These are phyloP conservation scores for Vachellia pachyceras DNA, from an alignment of 306 rosid genomes.

Conservation along the genomic window DNA sequence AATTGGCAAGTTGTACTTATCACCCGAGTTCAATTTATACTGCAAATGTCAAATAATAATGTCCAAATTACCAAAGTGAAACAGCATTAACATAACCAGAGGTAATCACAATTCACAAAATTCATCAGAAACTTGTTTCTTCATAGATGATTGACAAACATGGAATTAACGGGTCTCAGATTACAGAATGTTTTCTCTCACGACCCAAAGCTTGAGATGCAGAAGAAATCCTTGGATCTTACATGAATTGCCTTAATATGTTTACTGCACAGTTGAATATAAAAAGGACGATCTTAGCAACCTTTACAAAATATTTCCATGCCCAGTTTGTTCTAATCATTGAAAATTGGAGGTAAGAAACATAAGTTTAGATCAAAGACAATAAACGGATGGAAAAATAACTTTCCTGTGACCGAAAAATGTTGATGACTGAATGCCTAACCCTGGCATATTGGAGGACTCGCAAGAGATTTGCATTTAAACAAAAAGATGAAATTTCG, in stretches of 20 bases:
- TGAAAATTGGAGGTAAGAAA: background rate
- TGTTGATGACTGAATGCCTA: slow-evolving; percentile 1
- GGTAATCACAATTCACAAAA: background rate
- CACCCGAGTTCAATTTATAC: slow-evolving; percentile 76
- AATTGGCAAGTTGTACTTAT: slow-evolving; percentile 45
- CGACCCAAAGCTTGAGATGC: slow-evolving; percentile 19
- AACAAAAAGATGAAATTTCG: background rate
- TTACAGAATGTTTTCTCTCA: background rate
- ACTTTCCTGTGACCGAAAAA: background rate
- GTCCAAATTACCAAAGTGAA: slow-evolving; percentile 32
- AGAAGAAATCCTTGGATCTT: background rate
- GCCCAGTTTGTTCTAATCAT: slow-evolving; percentile 28
- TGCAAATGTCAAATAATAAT: slow-evolving; percentile 47
- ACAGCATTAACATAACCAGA: slow-evolving; percentile 6
- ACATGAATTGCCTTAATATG: slow-evolving; percentile 7
- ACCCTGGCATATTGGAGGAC: background rate
- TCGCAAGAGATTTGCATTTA: background rate
- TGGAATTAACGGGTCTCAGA: background rate
- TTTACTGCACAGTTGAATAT: background rate
- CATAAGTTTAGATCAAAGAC: background rate
- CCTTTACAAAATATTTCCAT: background rate
- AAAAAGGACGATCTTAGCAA: background rate
- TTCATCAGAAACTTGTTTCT: background rate
- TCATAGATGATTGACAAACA: background rate
- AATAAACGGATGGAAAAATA: background rate